phyloP scores from a whole-genome alignment of 352 stramenopile species.

The Phytopythium litorale region DNA sequence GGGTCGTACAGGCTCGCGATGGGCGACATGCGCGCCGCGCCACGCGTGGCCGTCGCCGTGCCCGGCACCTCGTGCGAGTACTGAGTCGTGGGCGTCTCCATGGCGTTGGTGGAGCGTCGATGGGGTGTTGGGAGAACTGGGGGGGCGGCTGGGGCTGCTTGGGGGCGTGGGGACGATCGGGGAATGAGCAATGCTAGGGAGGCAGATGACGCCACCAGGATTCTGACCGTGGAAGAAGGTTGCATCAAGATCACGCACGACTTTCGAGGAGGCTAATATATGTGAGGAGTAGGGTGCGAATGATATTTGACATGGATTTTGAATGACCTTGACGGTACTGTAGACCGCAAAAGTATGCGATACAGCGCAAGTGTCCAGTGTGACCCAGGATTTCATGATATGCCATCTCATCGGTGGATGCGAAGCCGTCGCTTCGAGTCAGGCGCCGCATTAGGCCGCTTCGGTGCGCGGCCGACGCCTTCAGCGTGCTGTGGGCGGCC shows the following conservation, averaged over 20 bases:
- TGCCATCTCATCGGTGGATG: no score
- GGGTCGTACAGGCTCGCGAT: constrained; percentile 28
- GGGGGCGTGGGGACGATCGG: no score
- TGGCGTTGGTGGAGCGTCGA: neutral
- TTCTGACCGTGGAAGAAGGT: neutral
- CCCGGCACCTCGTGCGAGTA: constrained; percentile 17
- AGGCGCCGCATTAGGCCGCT: no score
- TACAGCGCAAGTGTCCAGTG: no score
- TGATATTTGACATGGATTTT: neutral
- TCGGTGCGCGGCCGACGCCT: no score
- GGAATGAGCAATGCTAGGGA: no score
- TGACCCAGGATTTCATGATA: no score
- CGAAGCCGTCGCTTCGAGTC: no score
- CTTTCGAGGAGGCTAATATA: neutral
- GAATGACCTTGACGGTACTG: neutral
- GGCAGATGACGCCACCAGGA: no score
- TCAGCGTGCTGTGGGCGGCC: no score
- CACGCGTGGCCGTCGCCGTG: constrained; percentile 25
- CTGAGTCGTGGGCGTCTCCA: neutral
- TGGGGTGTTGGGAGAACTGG: neutral
- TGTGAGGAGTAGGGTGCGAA: neutral
- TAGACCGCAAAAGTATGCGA: neutral
- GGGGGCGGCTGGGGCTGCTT: no score
- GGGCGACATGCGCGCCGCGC: constrained; percentile 27
- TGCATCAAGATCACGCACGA: neutral